Evolutionary conservation across 169 alveolate genomes (phyloP).

Genomic region (Plasmodium billcollinsi): DNA sequence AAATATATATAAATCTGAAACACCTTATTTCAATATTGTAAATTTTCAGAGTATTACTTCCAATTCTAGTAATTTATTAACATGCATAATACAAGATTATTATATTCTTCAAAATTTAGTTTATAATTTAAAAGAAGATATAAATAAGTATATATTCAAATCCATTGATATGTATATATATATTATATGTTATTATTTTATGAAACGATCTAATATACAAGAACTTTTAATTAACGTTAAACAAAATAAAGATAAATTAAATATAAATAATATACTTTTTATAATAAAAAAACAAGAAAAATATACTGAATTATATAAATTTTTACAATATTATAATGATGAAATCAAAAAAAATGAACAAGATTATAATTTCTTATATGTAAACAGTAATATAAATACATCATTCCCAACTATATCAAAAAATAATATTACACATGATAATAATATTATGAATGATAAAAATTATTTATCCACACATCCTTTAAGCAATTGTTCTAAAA

Average conservation of each 20-base stretch:
- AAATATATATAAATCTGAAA: slow-evolving; percentile 7
- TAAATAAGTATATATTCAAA: slow-evolving; percentile 51
- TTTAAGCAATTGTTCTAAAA: slow-evolving; percentile 38
- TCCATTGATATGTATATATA: slow-evolving; percentile 64
- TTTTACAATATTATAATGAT: slow-evolving; percentile 31
- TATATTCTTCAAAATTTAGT: slow-evolving; percentile 29
- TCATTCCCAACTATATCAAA: slow-evolving; percentile 1
- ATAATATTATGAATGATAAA: not conserved
- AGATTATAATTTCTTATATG: slow-evolving; percentile 15
- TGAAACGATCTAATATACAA: slow-evolving; percentile 51
- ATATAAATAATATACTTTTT: slow-evolving; percentile 49
- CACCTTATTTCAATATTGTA: slow-evolving; percentile 39
- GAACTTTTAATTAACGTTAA: slow-evolving; percentile 39
- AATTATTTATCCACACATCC: not conserved
- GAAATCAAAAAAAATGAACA: slow-evolving; percentile 33
- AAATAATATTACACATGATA: slow-evolving; percentile 12
- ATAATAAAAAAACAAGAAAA: slow-evolving; percentile 67
- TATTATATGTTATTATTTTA: slow-evolving; percentile 43
- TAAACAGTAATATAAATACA: slow-evolving; percentile 5
- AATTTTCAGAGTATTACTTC: slow-evolving; percentile 60
- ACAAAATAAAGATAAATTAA: slow-evolving; percentile 24
- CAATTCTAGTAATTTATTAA: slow-evolving; percentile 36
- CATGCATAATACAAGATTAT: slow-evolving; percentile 32
- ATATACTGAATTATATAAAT: slow-evolving; percentile 29
- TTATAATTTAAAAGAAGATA: slow-evolving; percentile 55